Conservation (phyloP, 83 land plant genomes). For the Thuja plicata region DNA sequence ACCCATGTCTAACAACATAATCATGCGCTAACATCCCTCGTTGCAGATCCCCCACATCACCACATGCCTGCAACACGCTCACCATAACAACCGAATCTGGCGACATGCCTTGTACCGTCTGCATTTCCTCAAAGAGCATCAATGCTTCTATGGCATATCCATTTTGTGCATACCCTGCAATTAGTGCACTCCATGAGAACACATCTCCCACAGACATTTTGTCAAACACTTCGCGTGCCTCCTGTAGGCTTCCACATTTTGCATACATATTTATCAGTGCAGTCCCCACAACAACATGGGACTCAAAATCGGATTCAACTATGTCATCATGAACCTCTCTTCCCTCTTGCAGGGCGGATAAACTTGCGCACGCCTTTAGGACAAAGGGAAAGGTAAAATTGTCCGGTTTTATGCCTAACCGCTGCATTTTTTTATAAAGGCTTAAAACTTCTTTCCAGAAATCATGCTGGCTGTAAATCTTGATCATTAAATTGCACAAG, state of each 20-base stretch:
- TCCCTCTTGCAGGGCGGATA: background rate
- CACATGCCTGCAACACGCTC: background rate
- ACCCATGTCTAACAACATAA: background rate
- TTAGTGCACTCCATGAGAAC: background rate
- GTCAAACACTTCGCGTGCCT: background rate
- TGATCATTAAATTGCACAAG: slow-evolving; percentile 58
- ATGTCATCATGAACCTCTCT: slow-evolving; percentile 4
- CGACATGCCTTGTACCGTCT: background rate
- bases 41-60: background rate
- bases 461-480: slow-evolving; percentile 38
- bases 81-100: background rate
- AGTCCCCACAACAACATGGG: background rate
- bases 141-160: background rate
- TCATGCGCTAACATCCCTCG: background rate
- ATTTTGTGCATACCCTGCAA: background rate
- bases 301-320: background rate
- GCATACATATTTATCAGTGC: background rate
- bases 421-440: slow-evolving; percentile 34
- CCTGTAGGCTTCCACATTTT: background rate
- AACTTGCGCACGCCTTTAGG: slow-evolving; percentile 31
- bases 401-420: slow-evolving; percentile 27
- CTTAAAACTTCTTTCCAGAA: slow-evolving; percentile 34
- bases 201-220: background rate
- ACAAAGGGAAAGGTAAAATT: slow-evolving; percentile 50
- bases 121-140: background rate